Evolutionary conservation across 495 filamentous ascomycete genomes (phyloP), one percentile per base, ranked within the genome.

Genomic region (Podospora anserina): DNA sequence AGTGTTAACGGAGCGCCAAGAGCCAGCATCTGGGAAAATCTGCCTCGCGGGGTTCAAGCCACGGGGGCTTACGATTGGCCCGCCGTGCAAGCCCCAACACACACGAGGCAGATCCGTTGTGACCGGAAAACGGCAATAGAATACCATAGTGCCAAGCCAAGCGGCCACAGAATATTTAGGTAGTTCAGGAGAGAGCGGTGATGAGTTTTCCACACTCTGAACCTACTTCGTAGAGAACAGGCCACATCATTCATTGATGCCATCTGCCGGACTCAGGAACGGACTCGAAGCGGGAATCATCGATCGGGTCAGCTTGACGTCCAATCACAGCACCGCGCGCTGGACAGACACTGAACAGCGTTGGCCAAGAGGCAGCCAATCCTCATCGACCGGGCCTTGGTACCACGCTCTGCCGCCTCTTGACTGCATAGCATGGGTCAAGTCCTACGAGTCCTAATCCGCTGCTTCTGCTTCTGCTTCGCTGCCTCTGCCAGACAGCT

Each of bases 331-430:
- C 39, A 49, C 39, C 39, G 39, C 39, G 7, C 9, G 39, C 39
- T 49, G 39, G 39, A 49, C 39, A 49, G 39, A 49, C 15, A 49
- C 13, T 49, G 39, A 49, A 49, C 39, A 49, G 39, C 39, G 39
- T 49, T 49, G 39, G 39, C 39, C 39, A 59, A 69, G 74, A 76
- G 74, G 71, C 70, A 76, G 63, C 74, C 74, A 74, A 76, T 76
- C 69, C 62, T 34, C 18, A 32, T 20, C 39, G 54, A 49, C 67
- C 63, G 1, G 39, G 39, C 39, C n/a, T 55, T 53, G 28, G 53
- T 65, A 66, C 72, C 65, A 72, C 57, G 64, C 61, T 23, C 70
- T 68, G 62, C 68, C 57, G 66, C 63, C 65, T 18, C 18, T 18
- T 6, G 23, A 49, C 55, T 67, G 49, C 59, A 64, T 61, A 32